Base-by-base conservation (phyloP, 2,329 filamentous ascomycete genomes). In the Leptographium procerum region DNA sequence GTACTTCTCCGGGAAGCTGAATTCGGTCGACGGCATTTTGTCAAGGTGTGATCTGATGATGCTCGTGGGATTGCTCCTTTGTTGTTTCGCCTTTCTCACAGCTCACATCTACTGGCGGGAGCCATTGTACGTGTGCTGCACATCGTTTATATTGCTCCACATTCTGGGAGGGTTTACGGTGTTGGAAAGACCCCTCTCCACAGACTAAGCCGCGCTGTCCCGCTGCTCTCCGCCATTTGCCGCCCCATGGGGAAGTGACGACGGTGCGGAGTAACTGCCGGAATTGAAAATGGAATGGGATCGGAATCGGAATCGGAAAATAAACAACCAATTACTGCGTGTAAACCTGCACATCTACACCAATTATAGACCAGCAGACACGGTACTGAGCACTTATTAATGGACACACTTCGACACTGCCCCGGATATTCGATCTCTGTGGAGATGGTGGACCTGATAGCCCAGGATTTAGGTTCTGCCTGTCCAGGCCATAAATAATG, bases 1-100 rank as follows among this genome's bases (percentile, higher is more conserved):
- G 75, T 92, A 92, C 65, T 77, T 79, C 64, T 81, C 78, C 60
- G 71, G 67, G 24, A 75, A 68, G 36, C 71, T 68, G 59, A 81
- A 81, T 0, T 69, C 64, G 6, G 77, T 80, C 60, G 75, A 69
- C n/a, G 77, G 76, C 78, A 81, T 81, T 19, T n/a, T 52, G 29
- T 10, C 16, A 29, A 29, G 19, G 48, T 29, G 11, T 51, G 9
- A 4, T 16, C 13, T 29, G 36, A 19, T 40, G 14, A 16, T 40
- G 36, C 36, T 40, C 36, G 36, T 40, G 36, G 36, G 7, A 40
- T 16, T 13, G 11, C 11, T 7, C 16, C 34, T 36, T 14, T 10
- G 11, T 36, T 9, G n/a, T n/a, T 14, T 36, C 34, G 13, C 14
- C 13, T 40, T 16, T 19, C 36, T 40, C 36, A 16, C 16, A 40